Conservation (phyloP, 495 filamentous ascomycete species). For the Penicillium macrosclerotiorum region DNA sequence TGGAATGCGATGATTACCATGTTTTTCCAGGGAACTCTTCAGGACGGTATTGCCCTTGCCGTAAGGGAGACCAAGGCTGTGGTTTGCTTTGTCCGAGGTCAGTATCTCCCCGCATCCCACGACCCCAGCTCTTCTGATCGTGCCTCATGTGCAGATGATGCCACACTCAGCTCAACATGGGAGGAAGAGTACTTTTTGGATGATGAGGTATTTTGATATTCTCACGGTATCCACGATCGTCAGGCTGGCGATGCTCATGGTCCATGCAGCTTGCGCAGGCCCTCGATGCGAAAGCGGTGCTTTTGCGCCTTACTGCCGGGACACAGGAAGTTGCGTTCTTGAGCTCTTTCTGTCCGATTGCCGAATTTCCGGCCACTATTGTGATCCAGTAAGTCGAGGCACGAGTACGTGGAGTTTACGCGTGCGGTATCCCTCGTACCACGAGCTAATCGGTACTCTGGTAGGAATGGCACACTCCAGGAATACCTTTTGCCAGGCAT, state of each 20-base stretch:
- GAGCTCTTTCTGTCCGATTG: conserved; percentile 73
- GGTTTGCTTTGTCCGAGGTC: conserved; percentile 68
- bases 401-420: neutral
- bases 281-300: conserved; percentile 57
- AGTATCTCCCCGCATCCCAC: conserved; percentile 47
- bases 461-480: conserved; percentile 58
- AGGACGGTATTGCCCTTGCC: conserved; percentile 74
- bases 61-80: conserved; percentile 64
- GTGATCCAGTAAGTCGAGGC: conserved; percentile 71
- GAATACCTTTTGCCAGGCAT: conserved; percentile 63
- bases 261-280: conserved; percentile 38
- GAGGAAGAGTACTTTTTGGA: conserved; percentile 69
- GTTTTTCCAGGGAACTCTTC: conserved; percentile 78
- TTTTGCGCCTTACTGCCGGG: conserved; percentile 65
- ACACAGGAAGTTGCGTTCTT: conserved; percentile 79
- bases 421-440: neutral
- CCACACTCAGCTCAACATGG: conserved; percentile 66
- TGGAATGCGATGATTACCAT: conserved; percentile 40
- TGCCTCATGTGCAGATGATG: conserved; percentile 51
- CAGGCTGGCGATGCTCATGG: conserved; percentile 1
- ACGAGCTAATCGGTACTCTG: conserved; percentile 1
- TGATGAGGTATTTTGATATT: conserved; percentile 44
- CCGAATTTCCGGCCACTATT: conserved; percentile 69
- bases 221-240: neutral
- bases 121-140: conserved; percentile 17